Conservation (phyloP, 2,329 filamentous ascomycete genomes). For the Endocalyx cinctus region DNA sequence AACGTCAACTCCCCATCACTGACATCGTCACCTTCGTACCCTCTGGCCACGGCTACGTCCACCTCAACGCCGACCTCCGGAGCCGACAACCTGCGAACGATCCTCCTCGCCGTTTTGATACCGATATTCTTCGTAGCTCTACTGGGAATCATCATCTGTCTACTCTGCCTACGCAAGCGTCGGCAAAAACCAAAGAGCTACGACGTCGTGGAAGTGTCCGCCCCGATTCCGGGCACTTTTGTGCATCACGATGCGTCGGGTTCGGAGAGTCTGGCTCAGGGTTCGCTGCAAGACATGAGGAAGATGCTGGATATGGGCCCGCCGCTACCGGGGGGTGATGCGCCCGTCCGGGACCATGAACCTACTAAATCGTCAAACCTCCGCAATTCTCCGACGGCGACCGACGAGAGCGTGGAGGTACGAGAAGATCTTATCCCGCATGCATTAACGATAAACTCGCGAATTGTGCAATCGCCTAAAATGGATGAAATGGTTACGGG, state of each 20-base stretch:
- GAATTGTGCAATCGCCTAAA: slow-evolving; percentile 7
- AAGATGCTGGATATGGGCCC: slow-evolving; percentile 17
- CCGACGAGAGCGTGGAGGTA: slow-evolving; percentile 9
- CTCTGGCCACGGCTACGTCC: slow-evolving; percentile 5
- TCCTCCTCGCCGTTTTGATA: slow-evolving; percentile 24
- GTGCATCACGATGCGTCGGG: slow-evolving; percentile 18
- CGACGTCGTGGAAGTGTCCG: slow-evolving; percentile 20
- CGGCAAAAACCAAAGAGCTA: slow-evolving; percentile 14
- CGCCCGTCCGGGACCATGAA: slow-evolving; percentile 3
- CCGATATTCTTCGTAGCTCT: slow-evolving; percentile 18
- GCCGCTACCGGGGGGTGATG: slow-evolving; percentile 2
- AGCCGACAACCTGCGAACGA: slow-evolving; percentile 11
- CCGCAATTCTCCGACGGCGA: slow-evolving; percentile 7
- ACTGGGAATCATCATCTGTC: slow-evolving; percentile 13
- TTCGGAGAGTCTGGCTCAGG: slow-evolving; percentile 10
- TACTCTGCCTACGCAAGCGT: slow-evolving; percentile 20
- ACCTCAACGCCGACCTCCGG: slow-evolving; percentile 8
- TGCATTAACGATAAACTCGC: slow-evolving; percentile 16
- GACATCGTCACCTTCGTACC: slow-evolving; percentile 3
- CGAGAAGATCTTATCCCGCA: slow-evolving; percentile 13
- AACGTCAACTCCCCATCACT: slow-evolving; percentile 11
- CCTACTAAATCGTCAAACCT: slow-evolving; percentile 10
- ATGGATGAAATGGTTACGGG: slow-evolving; percentile 10
- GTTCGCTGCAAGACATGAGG: slow-evolving; percentile 11
- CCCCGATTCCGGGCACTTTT: slow-evolving; percentile 24